Conservation (phyloP, 306 rosid species). For the Quercus wislizeni region DNA sequence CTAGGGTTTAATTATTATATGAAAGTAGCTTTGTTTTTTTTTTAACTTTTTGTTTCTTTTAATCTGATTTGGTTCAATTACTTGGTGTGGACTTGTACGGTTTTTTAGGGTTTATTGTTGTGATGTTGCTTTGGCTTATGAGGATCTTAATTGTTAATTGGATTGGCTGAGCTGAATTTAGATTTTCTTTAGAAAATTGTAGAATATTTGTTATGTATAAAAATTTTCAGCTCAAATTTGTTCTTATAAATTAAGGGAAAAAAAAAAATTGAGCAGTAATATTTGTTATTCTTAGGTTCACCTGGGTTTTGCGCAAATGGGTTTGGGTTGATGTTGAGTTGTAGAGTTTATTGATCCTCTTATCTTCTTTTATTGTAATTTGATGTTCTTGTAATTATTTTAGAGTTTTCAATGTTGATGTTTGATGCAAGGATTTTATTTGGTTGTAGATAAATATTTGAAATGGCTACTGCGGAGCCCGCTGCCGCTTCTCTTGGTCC, state of each 20-base stretch:
- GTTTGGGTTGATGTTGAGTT: neutral
- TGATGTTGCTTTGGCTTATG: neutral
- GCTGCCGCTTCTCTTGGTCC: conserved; percentile 66
- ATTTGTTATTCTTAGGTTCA: neutral
- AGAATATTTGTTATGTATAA: neutral
- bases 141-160: neutral
- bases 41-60: neutral
- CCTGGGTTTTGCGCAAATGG: neutral
- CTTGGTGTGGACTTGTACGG: neutral
- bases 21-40: neutral
- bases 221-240: neutral
- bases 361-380: too few relatives aligned
- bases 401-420: neutral
- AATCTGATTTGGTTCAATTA: neutral
- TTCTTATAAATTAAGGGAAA: neutral
- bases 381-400: too few relatives aligned
- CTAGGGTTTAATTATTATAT: neutral
- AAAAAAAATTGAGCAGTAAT: neutral
- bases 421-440: neutral
- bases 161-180: neutral
- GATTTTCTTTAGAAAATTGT: neutral
- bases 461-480: conserved; percentile 74
- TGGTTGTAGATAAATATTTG: conserved; percentile 33
- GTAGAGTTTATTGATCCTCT: neutral
- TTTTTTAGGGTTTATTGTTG: neutral